These are phyloP conservation scores for Candida tunisiensis DNA, from an alignment of 1,139 yeast species.

Conservation along the genomic window DNA sequence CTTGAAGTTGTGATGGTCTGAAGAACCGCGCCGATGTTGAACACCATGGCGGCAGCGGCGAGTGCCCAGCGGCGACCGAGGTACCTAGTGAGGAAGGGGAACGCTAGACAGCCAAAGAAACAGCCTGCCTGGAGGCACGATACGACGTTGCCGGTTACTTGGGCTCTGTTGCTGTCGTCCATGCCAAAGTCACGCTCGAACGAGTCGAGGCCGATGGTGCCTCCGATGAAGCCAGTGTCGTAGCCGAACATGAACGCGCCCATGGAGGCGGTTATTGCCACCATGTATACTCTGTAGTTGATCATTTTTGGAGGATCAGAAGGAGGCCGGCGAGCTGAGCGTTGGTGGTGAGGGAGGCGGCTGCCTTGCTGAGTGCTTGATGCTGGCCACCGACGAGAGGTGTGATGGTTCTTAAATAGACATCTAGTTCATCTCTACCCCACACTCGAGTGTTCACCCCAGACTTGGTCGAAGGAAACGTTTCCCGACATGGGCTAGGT, in stretches of 20 bases:
- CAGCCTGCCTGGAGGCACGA: conserved; percentile 31
- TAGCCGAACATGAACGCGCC: conserved; percentile 18
- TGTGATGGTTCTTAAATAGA: too few species aligned
- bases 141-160: conserved; percentile 21
- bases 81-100: background rate
- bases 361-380: too few species aligned
- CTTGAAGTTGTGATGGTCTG: conserved; percentile 4
- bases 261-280: conserved; percentile 7
- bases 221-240: conserved; percentile 30
- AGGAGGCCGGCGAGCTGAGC: too few species aligned
- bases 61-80: conserved; percentile 1
- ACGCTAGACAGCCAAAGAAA: conserved; percentile 25
- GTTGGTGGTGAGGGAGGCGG: too few species aligned
- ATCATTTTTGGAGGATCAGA: too few species aligned
- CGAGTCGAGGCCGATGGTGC: conserved; percentile 23
- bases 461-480: too few species aligned
- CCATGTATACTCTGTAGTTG: background rate
- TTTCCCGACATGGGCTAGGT: too few species aligned
- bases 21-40: conserved; percentile 2
- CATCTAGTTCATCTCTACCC: too few species aligned
- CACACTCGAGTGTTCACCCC: too few species aligned
- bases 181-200: conserved; percentile 17
- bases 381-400: too few species aligned
- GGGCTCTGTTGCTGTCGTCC: conserved; percentile 10
- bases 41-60: background rate